These are phyloP conservation scores for Limtongia smithiae DNA, from an alignment of 805 yeast species.

Conservation along the genomic window DNA sequence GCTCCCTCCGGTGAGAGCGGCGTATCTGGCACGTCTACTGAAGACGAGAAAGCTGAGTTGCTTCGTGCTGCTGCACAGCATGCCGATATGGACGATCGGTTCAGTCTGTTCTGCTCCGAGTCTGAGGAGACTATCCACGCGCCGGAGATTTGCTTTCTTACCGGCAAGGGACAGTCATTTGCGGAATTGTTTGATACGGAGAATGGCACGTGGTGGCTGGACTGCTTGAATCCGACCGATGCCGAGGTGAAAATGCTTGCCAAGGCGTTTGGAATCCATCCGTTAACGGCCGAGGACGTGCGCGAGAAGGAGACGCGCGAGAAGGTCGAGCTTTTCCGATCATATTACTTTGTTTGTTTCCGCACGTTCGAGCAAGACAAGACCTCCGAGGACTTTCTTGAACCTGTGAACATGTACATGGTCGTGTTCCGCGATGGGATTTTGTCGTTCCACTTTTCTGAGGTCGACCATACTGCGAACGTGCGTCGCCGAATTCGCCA, in stretches of 20 bases:
- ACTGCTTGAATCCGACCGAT: slow-evolving; percentile 90
- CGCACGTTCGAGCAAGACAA: slow-evolving; percentile 89
- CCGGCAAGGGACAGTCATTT: slow-evolving; percentile 57
- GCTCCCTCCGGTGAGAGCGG: not conserved
- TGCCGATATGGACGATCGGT: slow-evolving; percentile 50
- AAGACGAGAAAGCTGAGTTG: slow-evolving; percentile 15
- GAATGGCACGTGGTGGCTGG: slow-evolving; percentile 92
- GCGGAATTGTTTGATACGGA: slow-evolving; percentile 66
- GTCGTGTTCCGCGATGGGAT: slow-evolving; percentile 61
- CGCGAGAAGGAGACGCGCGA: slow-evolving; percentile 96
- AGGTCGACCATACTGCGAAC: slow-evolving; percentile 56
- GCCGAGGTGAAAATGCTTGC: slow-evolving; percentile 88
- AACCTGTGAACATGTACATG: slow-evolving; percentile 58
- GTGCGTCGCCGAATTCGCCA: slow-evolving; percentile 64
- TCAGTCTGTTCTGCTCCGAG: slow-evolving; percentile 76
- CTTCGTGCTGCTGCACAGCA: slow-evolving; percentile 21
- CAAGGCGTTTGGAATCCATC: slow-evolving; percentile 95
- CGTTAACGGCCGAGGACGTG: slow-evolving; percentile 96
- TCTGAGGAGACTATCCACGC: slow-evolving; percentile 86
- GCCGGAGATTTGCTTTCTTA: slow-evolving; percentile 72
- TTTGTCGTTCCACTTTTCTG: slow-evolving; percentile 56
- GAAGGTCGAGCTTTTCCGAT: slow-evolving; percentile 86
- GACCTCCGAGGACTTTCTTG: slow-evolving; percentile 74
- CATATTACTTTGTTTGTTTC: slow-evolving; percentile 92
- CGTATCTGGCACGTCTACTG: not conserved